Conservation (phyloP, 192 early-diverging fungal species). For the Umbelopsis sp. region DNA sequence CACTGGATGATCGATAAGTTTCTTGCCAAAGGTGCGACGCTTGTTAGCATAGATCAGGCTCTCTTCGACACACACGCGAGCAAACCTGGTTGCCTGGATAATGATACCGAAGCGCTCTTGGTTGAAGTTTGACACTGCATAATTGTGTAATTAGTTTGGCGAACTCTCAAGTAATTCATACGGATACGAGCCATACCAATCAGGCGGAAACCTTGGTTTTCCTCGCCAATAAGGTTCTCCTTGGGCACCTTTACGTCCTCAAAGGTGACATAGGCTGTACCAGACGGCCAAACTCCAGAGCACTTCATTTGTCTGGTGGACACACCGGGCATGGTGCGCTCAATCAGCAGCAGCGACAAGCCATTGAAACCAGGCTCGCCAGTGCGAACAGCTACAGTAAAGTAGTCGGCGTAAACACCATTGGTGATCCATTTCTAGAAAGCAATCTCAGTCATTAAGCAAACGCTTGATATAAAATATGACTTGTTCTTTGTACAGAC, state of each 20-base stretch:
- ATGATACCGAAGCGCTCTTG: slow-evolving; percentile 83
- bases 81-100: slow-evolving; percentile 83
- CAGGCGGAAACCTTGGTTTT: slow-evolving; percentile 75
- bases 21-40: slow-evolving; percentile 87
- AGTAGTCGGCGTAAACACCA: slow-evolving; percentile 83
- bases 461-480: too few species aligned
- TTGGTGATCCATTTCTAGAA: slow-evolving; percentile 78
- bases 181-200: too few species aligned
- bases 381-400: slow-evolving; percentile 80
- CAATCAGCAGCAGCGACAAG: slow-evolving; percentile 74
- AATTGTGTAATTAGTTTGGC: slow-evolving; percentile 52
- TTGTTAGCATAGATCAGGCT: slow-evolving; percentile 81
- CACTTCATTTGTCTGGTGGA: slow-evolving; percentile 83
- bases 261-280: slow-evolving; percentile 79
- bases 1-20: slow-evolving; percentile 83
- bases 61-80: slow-evolving; percentile 88
- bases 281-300: slow-evolving; percentile 82
- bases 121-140: slow-evolving; percentile 73
- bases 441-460: background rate
- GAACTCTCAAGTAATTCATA: slow-evolving; percentile 41
- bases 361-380: slow-evolving; percentile 80
- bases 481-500: too few species aligned
- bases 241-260: slow-evolving; percentile 89
- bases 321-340: slow-evolving; percentile 72
- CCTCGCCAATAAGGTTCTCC: slow-evolving; percentile 82